Base-by-base conservation (phyloP, 78 protist genomes). In the Cavenderia fasciculata region DNA sequence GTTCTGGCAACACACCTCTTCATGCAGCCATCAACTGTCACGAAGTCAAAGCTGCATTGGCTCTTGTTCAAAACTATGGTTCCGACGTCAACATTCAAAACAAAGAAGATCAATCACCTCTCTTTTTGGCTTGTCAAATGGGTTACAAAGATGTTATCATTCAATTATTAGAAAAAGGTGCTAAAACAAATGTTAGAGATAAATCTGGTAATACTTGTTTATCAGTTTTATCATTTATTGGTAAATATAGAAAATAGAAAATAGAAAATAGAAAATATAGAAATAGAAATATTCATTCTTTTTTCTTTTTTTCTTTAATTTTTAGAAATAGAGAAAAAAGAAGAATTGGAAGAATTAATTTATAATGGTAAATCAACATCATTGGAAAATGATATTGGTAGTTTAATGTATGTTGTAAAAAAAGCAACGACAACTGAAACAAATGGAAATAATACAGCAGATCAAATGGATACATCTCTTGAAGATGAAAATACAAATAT, bases 131-230 rank as follows among this genome's bases (percentile, higher is more conserved):
- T 11, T n/a, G 71, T 0, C 34, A 33, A 10, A 68, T 31, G 40
- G 90, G 76, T 27, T 68, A n/a, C 11, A 49, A 44, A 14, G 33
- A 70, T 1, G 68, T 82, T 0, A 56, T 82, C 0, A 2, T 36
- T 10, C 25, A 59, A 19, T 59, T 82, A 1, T 23, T 82, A 0
- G 90, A 82, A 23, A 52, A 82, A 25, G 90, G 90, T 82, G 76
- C 90, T 1, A 68, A 69, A 56, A 10, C 14, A 2, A 78, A 82
- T n/a, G 52, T 31, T 21, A 47, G 90, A 40, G 90, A 82, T 56
- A 4, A 47, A 27, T 68, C 65, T 40, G 90, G 86, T 36, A 46
- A 59, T 41, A 62, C 73, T 21, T 38, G 74, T 47, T 62, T 76
- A 16, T 34, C 62, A 29, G 19, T 14, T 18, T 56, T 76, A 25